Evolutionary conservation across 352 stramenopile genomes (phyloP).

Genomic region (Phytophthora sojae): DNA sequence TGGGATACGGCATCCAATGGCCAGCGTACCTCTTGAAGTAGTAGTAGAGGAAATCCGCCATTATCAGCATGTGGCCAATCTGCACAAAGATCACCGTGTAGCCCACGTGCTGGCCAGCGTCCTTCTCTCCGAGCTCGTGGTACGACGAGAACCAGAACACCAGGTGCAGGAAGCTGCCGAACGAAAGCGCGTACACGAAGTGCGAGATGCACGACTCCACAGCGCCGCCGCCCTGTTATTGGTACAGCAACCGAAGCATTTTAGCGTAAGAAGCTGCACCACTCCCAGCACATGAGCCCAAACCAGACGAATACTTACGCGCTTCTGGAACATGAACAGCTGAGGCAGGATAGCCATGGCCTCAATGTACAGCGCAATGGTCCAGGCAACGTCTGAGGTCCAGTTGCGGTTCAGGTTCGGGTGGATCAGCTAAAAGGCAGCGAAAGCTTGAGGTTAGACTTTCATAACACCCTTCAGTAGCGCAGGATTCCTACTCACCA

Average conservation of each 20-base stretch:
- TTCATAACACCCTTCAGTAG: neutral
- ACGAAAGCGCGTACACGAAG: slow-evolving; percentile 96
- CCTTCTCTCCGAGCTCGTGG: slow-evolving; percentile 96
- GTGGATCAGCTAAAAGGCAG: slow-evolving; percentile 90
- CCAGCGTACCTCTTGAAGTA: slow-evolving; percentile 94
- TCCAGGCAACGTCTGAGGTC: slow-evolving; percentile 97
- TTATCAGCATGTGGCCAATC: slow-evolving; percentile 98
- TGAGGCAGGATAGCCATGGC: slow-evolving; percentile 97
- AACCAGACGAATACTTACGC: slow-evolving; percentile 50
- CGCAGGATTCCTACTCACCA: slow-evolving; percentile 47
- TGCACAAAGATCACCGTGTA: slow-evolving; percentile 98
- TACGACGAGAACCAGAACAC: slow-evolving; percentile 99
- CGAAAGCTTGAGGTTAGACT: slow-evolving; percentile 2
- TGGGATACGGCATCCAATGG: no score
- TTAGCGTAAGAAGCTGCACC: neutral
- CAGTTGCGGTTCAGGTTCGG: slow-evolving; percentile 97
- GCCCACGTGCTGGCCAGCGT: slow-evolving; percentile 88
- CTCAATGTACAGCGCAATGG: slow-evolving; percentile 98
- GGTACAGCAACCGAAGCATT: neutral
- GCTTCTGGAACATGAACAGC: slow-evolving; percentile 99
- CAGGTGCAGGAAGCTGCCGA: slow-evolving; percentile 96
- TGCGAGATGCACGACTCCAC: slow-evolving; percentile 98
- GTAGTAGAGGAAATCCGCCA: slow-evolving; percentile 99
- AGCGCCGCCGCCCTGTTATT: slow-evolving; percentile 83
- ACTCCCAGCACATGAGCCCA: neutral